Evolutionary conservation across 768 basidiomycete genomes (phyloP), one percentile per base, ranked within the genome.

Genomic region (Lentinula detonsa): DNA sequence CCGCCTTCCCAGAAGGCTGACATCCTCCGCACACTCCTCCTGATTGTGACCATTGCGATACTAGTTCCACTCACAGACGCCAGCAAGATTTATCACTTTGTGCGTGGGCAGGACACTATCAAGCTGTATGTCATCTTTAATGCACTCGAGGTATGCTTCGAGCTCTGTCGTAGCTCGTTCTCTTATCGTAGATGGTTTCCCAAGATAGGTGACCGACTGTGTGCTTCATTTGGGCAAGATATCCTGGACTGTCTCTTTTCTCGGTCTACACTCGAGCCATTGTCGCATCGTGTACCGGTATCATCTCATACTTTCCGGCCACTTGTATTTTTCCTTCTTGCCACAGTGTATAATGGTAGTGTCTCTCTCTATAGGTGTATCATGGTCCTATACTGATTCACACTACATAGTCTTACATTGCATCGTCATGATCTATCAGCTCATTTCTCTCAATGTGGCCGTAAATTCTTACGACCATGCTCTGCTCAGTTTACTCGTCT

Each of bases 81-180:
- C 9, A 96, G 94, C 74, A 95, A 95, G 77, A 96, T 99, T 65
- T 99, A 99, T 67, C 97, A 99, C 68, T 90, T 89, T 15, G 98
- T 99, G 59, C 87, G 97, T 21, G 96, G 95, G 0, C 97, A 98
- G 73, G 97, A 99, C 66, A 97, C 94, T 2, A 96, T 99, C 76
- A 99, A 98, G 76, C 75, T 99, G 53, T 98, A 98, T 76, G 97
- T 99, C 62, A 96, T 99, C 55, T 99, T 98, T 76, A 98, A 98
- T 72, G 95, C 95, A 10, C 81, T 99, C 6, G 97, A 99, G 83
- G 96, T 96, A 72, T 61, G 86, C 71, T 57, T 31, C 21, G n/a
- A 34, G 16, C 58, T 60, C 18, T 31, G 6, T 7, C 6, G 48
- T 34, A 13, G 5, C 43, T 6, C 34, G 9, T 1, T 39, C 48